Base-by-base conservation (phyloP, 148 eudicot species). In the Polygonum maritimum region DNA sequence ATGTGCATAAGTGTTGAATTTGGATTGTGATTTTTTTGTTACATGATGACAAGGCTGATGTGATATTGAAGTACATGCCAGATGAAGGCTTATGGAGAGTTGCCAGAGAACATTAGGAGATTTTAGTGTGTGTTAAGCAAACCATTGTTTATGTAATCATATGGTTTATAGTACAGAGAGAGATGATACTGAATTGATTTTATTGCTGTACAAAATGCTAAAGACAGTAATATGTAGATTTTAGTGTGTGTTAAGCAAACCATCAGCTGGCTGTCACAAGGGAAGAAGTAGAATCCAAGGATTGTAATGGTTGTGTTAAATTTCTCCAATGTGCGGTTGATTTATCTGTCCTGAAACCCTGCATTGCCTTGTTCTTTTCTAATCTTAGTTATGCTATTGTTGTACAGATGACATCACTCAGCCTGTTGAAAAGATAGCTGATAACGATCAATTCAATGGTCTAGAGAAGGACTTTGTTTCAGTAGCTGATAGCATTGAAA, bases 331-430 rank as follows among this genome's bases (percentile, higher is more conserved):
- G 19, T 65, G 44, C 45, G 5, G 44, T 67, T 0, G 4, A 14
- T 36, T 35, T 65, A 11, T 38, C 15, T 41, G 15, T 67, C 71
- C 45, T 36, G 41, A 35, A 19, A 14, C 40, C 9, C 14, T 13
- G 44, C 71, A 36, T 36, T 36, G 21, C 18, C 21, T 36, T 33
- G 71, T 67, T 31, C 41, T 36, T 67, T 1, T 65, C 44, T 36
- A 67, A 36, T 36, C 44, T 36, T 67, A 2, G 8, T 36, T 33
- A 67, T 67, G n/a, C 71, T 36, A 15, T 36, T 67, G 19, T 67
- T 26, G 12, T 75, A 8, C 78, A 93, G 98, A 93, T 88, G 98
- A 93, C 81, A 85, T 89, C 76, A 88, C 87, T 41, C 90, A 87
- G 74, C 79, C 81, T 76, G 88, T 84, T 55, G 85, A 85, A 77